Conservation (phyloP, 495 filamentous ascomycete species). For the Neurospora sp. region DNA sequence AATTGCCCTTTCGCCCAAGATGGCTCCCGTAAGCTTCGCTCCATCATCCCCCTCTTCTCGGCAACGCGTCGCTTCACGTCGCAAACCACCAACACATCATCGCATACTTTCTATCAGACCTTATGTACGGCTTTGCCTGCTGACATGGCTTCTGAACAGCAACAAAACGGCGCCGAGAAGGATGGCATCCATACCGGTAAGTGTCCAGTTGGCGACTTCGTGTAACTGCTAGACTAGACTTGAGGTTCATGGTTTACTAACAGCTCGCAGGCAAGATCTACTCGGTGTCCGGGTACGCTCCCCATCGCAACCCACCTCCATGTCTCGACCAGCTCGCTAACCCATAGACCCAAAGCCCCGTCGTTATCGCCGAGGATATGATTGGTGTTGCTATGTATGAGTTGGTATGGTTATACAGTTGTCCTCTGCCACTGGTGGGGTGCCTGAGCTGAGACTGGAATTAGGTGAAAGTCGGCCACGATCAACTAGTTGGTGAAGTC, state of each 20-base stretch:
- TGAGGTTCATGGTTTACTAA: slow-evolving; percentile 9
- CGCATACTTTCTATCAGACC: neutral
- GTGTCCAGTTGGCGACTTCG: slow-evolving; percentile 7
- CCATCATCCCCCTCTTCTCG: slow-evolving; percentile 1
- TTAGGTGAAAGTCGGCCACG: slow-evolving; percentile 69
- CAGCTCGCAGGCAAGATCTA: slow-evolving; percentile 55
- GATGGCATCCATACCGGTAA: slow-evolving; percentile 30
- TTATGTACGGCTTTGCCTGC: neutral
- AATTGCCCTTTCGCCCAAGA: slow-evolving; percentile 36
- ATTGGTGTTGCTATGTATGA: slow-evolving; percentile 99
- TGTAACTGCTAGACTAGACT: neutral
- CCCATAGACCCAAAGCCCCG: slow-evolving; percentile 51
- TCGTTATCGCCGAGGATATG: slow-evolving; percentile 97
- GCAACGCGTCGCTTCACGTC: neutral
- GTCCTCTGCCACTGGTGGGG: slow-evolving; percentile 26
- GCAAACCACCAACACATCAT: neutral
- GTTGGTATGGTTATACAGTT: slow-evolving; percentile 42
- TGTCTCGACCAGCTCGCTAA: slow-evolving; percentile 9
- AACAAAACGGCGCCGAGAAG: slow-evolving; percentile 25
- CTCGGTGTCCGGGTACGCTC: slow-evolving; percentile 65
- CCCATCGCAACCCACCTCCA: neutral
- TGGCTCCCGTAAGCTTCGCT: slow-evolving; percentile 48
- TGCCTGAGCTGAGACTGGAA: slow-evolving; percentile 34
- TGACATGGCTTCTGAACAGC: slow-evolving; percentile 4
- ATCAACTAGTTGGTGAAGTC: slow-evolving; percentile 87